Base-by-base conservation (phyloP, 2,329 filamentous ascomycete genomes). In the Drechmeria coniospora region DNA sequence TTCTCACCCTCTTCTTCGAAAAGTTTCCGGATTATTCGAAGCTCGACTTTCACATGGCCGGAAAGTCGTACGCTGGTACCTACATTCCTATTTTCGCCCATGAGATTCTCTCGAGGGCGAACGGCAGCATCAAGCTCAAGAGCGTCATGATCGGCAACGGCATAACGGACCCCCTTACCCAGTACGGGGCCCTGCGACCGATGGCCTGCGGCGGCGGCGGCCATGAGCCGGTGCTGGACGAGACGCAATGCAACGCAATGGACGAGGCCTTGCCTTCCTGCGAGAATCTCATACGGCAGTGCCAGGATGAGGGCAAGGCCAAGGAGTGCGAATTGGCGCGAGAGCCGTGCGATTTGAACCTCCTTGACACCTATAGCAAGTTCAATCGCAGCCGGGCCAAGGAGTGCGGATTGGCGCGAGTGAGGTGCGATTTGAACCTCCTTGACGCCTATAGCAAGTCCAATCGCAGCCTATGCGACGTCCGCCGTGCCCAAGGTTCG, bases 141-240 rank as follows among this genome's bases (percentile, higher is more conserved):
- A 92, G 84, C 20, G 68, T 93, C 35, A 61, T 93, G 37, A 93
- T 98, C 45, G 90, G 87, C 31, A 95, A 98, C 54, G 87, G 90
- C 55, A 68, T 95, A 37, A 94, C 87, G 28, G 87, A 98, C 56
- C 79, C 79, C 32, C 68, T 79, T 41, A 93, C 82, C 24, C 90
- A 95, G 59, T 93, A 94, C 55, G 74, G 76, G 38, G 75, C 92
- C 64, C 95, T 94, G 69, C 79, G 79, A 45, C 87, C 87, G 43
- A 95, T 95, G 90, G 90, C 83, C 35, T 95, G 90, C 49, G 87
- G 90, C 47, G 75, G 93, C 25, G 87, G 87, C 55, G 87, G 87
- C 39, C 93, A 86, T 61, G 74, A 81, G 18, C 76, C 86, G 35
- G 84, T 95, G 19, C 68, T 98, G 25, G 70, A 73, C 43, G 68